phyloP scores from a whole-genome alignment of 2,329 filamentous ascomycete species.

The Aspergillus awamori region DNA sequence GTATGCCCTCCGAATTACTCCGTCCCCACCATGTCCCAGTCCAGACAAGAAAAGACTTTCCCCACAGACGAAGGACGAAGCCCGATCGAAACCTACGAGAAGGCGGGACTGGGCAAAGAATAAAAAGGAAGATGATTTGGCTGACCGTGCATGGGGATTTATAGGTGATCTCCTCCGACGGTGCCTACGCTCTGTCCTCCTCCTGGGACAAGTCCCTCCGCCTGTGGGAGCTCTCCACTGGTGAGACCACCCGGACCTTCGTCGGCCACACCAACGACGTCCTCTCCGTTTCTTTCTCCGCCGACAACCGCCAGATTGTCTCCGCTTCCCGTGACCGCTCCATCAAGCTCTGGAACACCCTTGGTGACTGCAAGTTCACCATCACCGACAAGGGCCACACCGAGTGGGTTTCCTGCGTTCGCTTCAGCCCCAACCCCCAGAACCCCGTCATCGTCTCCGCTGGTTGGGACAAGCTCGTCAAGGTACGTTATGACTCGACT shows the following conservation, averaged over 20 bases:
- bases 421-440: constrained; percentile 99
- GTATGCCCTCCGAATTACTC: constrained; percentile 65
- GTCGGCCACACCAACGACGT: constrained; percentile 99
- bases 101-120: constrained; percentile 13
- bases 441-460: constrained; percentile 99
- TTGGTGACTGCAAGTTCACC: constrained; percentile 99
- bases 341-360: constrained; percentile 99
- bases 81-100: constrained; percentile 4
- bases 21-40: constrained; percentile 6
- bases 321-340: constrained; percentile 97
- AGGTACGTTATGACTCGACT: constrained; percentile 68
- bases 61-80: neutral
- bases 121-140: constrained; percentile 23
- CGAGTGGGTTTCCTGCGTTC: constrained; percentile 99
- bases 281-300: constrained; percentile 99
- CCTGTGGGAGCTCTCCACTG: constrained; percentile 97
- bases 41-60: neutral
- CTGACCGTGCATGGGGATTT: constrained; percentile 32
- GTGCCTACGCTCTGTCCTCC: constrained; percentile 96
- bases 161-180: constrained; percentile 98
- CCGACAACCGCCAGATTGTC: constrained; percentile 99
- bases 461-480: constrained; percentile 99
- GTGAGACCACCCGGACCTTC: constrained; percentile 96
- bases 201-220: constrained; percentile 99
- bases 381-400: constrained; percentile 99